These are phyloP conservation scores for Malassezia japonica DNA, from an alignment of 1,284 basidiomycete species.

Conservation along the genomic window DNA sequence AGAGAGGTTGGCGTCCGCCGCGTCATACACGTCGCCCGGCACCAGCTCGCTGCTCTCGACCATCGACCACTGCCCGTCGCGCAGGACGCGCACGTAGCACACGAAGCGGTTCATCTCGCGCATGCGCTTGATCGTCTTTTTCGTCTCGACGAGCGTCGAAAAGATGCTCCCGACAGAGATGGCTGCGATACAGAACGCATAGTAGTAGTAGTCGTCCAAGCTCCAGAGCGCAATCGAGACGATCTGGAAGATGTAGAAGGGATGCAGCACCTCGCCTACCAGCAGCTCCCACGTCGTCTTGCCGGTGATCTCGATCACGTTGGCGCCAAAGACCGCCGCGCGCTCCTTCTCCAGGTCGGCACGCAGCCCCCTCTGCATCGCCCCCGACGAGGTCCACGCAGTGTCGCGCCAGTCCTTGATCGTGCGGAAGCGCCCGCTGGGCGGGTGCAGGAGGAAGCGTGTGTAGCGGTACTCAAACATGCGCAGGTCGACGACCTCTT, in stretches of 20 bases:
- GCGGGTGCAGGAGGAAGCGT: conserved; percentile 76
- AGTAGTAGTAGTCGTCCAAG: conserved; percentile 81
- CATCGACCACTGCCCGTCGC: conserved; percentile 54
- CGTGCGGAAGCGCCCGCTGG: conserved; percentile 71
- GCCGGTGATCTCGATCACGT: conserved; percentile 81
- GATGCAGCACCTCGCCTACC: conserved; percentile 57
- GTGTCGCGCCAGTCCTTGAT: conserved; percentile 84
- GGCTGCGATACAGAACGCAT: conserved; percentile 90
- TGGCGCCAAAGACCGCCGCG: conserved; percentile 66
- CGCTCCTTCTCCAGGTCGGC: conserved; percentile 39
- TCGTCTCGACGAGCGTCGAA: conserved; percentile 84
- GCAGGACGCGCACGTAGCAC: conserved; percentile 66
- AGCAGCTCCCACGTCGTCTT: conserved; percentile 74
- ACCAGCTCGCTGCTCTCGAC: conserved; percentile 72
- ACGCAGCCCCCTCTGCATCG: conserved; percentile 29
- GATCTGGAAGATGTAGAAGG: conserved; percentile 74
- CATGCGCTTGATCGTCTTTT: conserved; percentile 77
- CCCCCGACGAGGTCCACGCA: conserved; percentile 59
- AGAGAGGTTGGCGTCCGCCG: conserved; percentile 65
- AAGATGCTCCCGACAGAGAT: conserved; percentile 79
- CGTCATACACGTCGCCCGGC: conserved; percentile 84
- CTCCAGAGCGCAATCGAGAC: conserved; percentile 91
- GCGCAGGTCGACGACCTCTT: conserved; percentile 45
- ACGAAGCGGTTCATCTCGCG: conserved; percentile 89
- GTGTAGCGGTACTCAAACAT: conserved; percentile 66